Evolutionary conservation across 2,329 filamentous ascomycete species (phyloP).

Genomic region (Didymella exigua): DNA sequence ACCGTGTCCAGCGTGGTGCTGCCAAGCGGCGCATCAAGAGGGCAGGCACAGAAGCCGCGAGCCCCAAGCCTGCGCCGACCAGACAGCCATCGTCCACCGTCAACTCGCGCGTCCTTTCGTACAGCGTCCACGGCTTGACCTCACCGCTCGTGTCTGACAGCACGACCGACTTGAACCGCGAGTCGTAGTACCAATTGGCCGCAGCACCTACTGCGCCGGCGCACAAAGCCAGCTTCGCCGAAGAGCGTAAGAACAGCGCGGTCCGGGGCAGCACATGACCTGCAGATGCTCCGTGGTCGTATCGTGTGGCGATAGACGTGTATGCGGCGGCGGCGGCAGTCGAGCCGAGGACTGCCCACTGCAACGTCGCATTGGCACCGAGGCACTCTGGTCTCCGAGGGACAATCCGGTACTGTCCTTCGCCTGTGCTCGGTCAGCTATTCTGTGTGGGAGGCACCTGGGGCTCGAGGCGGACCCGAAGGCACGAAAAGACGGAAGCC

Average conservation of each 20-base stretch:
- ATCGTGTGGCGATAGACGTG: slow-evolving; percentile 28
- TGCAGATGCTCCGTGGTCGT: slow-evolving; percentile 20
- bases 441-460: background rate
- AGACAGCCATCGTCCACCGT: slow-evolving; percentile 38
- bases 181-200: slow-evolving; percentile 36
- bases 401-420: slow-evolving; percentile 34
- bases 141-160: slow-evolving; percentile 16
- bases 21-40: slow-evolving; percentile 29
- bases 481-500: slow-evolving; percentile 36
- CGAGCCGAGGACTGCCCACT: slow-evolving; percentile 33
- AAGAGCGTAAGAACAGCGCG: slow-evolving; percentile 31
- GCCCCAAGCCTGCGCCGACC: slow-evolving; percentile 31
- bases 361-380: slow-evolving; percentile 38
- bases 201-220: slow-evolving; percentile 28
- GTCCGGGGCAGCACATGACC: slow-evolving; percentile 16
- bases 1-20: slow-evolving; percentile 31
- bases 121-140: slow-evolving; percentile 29
- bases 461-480: slow-evolving; percentile 27
- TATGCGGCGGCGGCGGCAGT: slow-evolving; percentile 35
- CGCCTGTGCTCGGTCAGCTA: slow-evolving; percentile 25
- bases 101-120: slow-evolving; percentile 27
- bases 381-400: slow-evolving; percentile 35
- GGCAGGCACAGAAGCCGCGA: slow-evolving; percentile 28
- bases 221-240: slow-evolving; percentile 30
- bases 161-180: slow-evolving; percentile 23